Percentiles rank a stretch among this genome's conserved stretches.
These are phyloP conservation scores for Pseudohalonectria lignicola DNA, from an alignment of 2,329 filamentous ascomycete genomes.

Conservation along the genomic window DNA sequence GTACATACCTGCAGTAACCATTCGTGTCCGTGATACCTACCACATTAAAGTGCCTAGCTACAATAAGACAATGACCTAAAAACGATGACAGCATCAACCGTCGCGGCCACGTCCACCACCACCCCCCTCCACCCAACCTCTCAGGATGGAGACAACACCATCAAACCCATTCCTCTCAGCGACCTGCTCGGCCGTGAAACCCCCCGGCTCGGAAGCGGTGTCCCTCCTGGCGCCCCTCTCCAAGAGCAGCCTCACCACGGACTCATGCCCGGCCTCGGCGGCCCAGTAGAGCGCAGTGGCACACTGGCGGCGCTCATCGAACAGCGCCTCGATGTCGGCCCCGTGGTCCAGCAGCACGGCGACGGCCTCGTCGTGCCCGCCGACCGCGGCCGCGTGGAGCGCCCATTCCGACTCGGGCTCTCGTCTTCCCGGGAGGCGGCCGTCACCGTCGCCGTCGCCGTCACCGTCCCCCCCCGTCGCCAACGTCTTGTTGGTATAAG, in stretches of 20 bases:
- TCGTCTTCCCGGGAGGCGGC: constrained; percentile 8
- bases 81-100: no score
- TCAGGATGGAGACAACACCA: no score
- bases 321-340: constrained; percentile 18
- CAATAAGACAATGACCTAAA: no score
- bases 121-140: no score
- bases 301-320: constrained; percentile 24
- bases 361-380: constrained; percentile 19
- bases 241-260: constrained; percentile 29
- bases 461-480: neutral
- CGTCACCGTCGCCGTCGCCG: constrained; percentile 18
- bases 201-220: neutral
- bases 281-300: constrained; percentile 41
- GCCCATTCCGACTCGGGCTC: constrained; percentile 14
- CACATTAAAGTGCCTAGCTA: no score
- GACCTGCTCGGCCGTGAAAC: neutral
- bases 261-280: constrained; percentile 31
- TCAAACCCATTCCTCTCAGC: neutral
- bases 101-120: no score
- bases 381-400: constrained; percentile 18
- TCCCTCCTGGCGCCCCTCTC: constrained; percentile 3
- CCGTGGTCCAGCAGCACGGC: constrained; percentile 15
- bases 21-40: no score
- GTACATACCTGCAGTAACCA: no score
- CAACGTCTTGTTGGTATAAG: neutral